Evolutionary conservation across 1,284 basidiomycete species (phyloP).

Genomic region (Sporisorium graminicola): DNA sequence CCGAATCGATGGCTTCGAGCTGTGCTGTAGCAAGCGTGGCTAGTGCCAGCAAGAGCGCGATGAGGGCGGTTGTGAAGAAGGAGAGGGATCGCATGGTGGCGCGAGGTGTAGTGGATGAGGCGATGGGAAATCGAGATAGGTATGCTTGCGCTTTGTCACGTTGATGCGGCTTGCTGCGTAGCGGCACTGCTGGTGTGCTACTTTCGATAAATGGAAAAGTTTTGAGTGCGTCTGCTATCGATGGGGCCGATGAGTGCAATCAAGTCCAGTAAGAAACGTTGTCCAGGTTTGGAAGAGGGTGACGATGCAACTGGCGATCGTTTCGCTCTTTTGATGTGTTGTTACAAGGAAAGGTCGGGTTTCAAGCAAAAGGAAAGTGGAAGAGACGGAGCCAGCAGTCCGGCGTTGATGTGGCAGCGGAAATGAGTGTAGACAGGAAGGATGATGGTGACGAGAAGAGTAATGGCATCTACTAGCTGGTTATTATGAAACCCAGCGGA

Average conservation of each 20-base stretch:
- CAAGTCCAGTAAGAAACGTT: neutral
- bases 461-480: too few species aligned
- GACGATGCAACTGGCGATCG: neutral
- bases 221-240: too few species aligned
- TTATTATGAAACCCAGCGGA: neutral
- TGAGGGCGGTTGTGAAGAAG: neutral
- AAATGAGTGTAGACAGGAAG: neutral
- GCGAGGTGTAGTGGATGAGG: neutral
- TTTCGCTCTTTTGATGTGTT: neutral
- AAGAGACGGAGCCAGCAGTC: neutral
- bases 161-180: neutral
- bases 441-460: neutral
- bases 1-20: slow-evolving; percentile 19
- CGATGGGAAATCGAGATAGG: too few species aligned
- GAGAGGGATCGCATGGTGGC: slow-evolving; percentile 19
- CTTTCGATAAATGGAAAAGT: neutral
- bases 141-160: neutral
- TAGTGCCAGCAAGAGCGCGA: slow-evolving; percentile 13
- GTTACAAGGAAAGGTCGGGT: too few species aligned
- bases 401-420: neutral
- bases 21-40: slow-evolving; percentile 12
- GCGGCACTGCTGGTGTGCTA: neutral
- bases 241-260: neutral
- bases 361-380: neutral
- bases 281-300: neutral